Percentiles rank a stretch among this genome's conserved stretches.
Evolutionary conservation across 305 asterid genomes (phyloP).

Genomic region (Fraxinus greggii): DNA sequence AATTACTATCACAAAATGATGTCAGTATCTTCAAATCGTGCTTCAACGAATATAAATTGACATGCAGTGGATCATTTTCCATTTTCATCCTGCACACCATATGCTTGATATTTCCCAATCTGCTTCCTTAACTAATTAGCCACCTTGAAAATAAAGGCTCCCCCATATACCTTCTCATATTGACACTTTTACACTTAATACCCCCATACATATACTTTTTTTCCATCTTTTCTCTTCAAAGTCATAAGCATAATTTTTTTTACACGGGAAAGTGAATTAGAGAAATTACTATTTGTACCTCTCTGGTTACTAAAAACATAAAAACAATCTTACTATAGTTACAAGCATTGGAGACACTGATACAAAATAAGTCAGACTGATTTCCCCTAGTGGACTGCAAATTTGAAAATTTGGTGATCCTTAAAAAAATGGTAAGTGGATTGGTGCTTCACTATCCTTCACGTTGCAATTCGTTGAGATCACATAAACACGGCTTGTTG

Average conservation of each 20-base stretch:
- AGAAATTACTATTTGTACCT: neutral
- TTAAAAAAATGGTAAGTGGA: neutral
- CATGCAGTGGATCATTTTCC: neutral
- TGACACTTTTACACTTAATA: neutral
- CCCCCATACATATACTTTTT: neutral
- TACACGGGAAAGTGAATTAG: neutral
- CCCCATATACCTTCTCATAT: neutral
- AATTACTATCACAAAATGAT: neutral
- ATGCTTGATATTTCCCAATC: constrained; percentile 72
- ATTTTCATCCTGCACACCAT: constrained; percentile 64
- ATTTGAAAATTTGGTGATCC: neutral
- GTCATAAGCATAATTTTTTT: neutral
- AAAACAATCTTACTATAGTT: constrained; percentile 9
- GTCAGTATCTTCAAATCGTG: neutral
- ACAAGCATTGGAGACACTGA: constrained; percentile 38
- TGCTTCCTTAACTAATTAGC: constrained; percentile 30
- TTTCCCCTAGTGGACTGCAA: neutral
- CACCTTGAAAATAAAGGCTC: constrained; percentile 13
- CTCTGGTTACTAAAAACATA: neutral
- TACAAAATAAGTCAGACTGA: neutral
- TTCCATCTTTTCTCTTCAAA: neutral
- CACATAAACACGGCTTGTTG: neutral
- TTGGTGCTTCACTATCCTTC: neutral
- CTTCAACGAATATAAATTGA: neutral
- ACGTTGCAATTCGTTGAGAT: neutral